Conservation (phyloP, 176 grass and related monocot species). For the Tillandsia fasciculata region DNA sequence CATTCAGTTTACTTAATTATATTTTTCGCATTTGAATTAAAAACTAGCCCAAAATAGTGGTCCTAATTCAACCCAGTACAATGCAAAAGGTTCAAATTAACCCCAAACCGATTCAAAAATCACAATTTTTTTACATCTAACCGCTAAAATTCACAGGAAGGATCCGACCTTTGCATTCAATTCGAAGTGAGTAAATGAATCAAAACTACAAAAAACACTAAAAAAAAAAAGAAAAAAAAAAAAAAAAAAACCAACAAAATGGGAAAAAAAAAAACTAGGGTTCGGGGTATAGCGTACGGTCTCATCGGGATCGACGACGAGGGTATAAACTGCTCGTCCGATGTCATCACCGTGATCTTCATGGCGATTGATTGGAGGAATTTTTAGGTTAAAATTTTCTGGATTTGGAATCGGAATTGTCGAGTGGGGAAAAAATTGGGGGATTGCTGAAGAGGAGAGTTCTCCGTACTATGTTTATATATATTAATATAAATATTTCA, state of each 20-base stretch:
- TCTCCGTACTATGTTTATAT: too few relatives aligned
- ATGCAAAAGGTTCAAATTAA: too few relatives aligned
- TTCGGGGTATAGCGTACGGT: conserved; percentile 35
- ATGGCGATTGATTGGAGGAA: conserved; percentile 27
- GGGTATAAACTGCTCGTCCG: conserved; percentile 67
- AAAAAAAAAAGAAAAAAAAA: neutral
- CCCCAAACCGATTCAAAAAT: neutral
- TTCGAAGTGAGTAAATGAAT: neutral
- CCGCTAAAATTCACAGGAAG: conserved; percentile 2
- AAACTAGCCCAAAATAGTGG: too few relatives aligned
- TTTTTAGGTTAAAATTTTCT: neutral
- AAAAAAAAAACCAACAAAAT: neutral
- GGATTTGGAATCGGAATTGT: neutral
- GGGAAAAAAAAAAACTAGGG: neutral
- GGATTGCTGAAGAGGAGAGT: too few relatives aligned
- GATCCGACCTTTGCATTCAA: neutral
- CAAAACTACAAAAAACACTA: conserved; percentile 1
- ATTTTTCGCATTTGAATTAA: too few relatives aligned
- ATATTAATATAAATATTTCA: too few relatives aligned
- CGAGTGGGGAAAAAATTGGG: neutral
- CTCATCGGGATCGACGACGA: conserved; percentile 82
- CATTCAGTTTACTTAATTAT: too few relatives aligned
- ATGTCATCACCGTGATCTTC: conserved; percentile 92
- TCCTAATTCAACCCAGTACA: too few relatives aligned
- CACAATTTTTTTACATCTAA: conserved; percentile 1